These are phyloP conservation scores for Tolypocladium endophyticum DNA, from an alignment of 2,329 filamentous ascomycete genomes.

Conservation along the genomic window DNA sequence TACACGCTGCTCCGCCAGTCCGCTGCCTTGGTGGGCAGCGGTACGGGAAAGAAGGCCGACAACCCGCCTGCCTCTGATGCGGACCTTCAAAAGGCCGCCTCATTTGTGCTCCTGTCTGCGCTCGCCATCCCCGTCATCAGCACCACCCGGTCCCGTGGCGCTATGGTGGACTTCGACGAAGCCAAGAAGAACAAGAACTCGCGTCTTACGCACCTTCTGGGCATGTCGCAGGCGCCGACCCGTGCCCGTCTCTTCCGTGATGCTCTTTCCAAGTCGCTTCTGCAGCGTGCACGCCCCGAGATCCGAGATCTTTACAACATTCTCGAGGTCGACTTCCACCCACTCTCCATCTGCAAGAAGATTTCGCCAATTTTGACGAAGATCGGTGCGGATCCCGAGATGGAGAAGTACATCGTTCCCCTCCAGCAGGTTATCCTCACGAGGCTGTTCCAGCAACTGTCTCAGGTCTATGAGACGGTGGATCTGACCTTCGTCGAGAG, in stretches of 20 bases:
- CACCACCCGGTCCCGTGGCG: slow-evolving; percentile 90
- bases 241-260: slow-evolving; percentile 91
- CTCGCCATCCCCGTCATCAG: slow-evolving; percentile 99
- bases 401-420: slow-evolving; percentile 93
- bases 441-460: slow-evolving; percentile 95
- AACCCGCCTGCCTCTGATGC: slow-evolving; percentile 83
- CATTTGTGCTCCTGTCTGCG: slow-evolving; percentile 88
- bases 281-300: slow-evolving; percentile 86
- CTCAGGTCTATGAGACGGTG: slow-evolving; percentile 97
- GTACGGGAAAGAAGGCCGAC: slow-evolving; percentile 85
- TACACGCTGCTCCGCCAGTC: slow-evolving; percentile 94
- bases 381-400: slow-evolving; percentile 87
- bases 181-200: slow-evolving; percentile 98
- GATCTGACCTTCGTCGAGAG: slow-evolving; percentile 88
- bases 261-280: slow-evolving; percentile 84
- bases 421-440: slow-evolving; percentile 98
- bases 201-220: slow-evolving; percentile 86
- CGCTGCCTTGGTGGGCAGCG: slow-evolving; percentile 67
- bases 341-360: slow-evolving; percentile 96
- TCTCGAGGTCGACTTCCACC: slow-evolving; percentile 97
- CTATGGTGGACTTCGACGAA: slow-evolving; percentile 93
- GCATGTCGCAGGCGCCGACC: slow-evolving; percentile 83
- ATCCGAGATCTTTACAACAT: slow-evolving; percentile 98
- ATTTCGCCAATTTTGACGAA: slow-evolving; percentile 91
- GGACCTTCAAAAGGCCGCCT: slow-evolving; percentile 88